phyloP scores from a whole-genome alignment of 2,329 filamentous ascomycete genomes.

The Diaporthe ampelina region DNA sequence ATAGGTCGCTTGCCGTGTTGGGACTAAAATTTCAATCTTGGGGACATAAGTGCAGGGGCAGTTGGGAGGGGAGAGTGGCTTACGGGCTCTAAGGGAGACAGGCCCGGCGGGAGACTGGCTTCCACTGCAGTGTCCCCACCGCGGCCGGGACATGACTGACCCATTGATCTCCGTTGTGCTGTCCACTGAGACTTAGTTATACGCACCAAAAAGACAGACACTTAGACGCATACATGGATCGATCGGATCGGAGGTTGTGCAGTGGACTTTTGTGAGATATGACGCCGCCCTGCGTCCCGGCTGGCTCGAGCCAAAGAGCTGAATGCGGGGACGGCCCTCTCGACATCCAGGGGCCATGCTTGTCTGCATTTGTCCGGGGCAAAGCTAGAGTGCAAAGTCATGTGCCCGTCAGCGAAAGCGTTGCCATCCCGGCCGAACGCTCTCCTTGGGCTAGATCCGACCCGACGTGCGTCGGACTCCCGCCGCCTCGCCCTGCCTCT shows the following conservation, averaged over 20 bases:
- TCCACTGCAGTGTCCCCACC: too few species aligned
- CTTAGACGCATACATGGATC: too few species aligned
- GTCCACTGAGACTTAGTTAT: too few species aligned
- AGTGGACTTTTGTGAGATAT: background rate
- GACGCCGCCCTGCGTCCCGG: too few species aligned
- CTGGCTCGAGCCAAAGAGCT: background rate
- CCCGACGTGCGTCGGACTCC: slow-evolving; percentile 16
- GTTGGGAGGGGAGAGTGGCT: background rate
- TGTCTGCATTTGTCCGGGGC: background rate
- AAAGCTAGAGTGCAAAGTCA: slow-evolving; percentile 24
- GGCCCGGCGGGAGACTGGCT: too few species aligned
- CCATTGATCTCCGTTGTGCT: too few species aligned
- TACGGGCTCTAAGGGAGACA: background rate
- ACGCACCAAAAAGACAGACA: too few species aligned
- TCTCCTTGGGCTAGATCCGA: slow-evolving; percentile 25
- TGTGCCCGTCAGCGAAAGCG: slow-evolving; percentile 26
- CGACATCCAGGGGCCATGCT: slow-evolving; percentile 17
- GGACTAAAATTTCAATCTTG: background rate
- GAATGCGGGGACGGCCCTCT: slow-evolving; percentile 3
- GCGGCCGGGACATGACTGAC: too few species aligned
- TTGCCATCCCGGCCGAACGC: slow-evolving; percentile 21
- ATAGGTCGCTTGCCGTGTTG: too few species aligned
- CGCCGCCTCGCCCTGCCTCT: slow-evolving; percentile 9
- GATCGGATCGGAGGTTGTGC: background rate
- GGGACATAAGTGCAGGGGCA: background rate